A percentile compares a stretch with the other conserved stretches of the same genome.
Conservation (phyloP, 805 yeast species). For the Sugiyamaella chiloensis region DNA sequence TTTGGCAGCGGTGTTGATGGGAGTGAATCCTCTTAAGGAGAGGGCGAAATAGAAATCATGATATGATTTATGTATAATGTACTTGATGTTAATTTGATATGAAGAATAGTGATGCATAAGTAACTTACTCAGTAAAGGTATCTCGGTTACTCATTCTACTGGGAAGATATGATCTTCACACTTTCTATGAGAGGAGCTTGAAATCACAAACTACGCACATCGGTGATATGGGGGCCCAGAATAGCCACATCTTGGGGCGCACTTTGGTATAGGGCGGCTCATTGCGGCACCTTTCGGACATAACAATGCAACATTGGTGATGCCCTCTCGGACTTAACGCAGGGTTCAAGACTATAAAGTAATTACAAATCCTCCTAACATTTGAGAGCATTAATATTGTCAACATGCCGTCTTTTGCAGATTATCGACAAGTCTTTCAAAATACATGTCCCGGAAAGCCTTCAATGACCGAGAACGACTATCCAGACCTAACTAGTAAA, state of each 20-base stretch:
- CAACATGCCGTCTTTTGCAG: background rate
- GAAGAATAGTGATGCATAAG: too few relatives aligned
- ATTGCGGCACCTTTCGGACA: background rate
- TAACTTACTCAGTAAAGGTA: background rate
- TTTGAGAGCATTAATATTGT: background rate
- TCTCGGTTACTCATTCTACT: too few relatives aligned
- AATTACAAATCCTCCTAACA: background rate
- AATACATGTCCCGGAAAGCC: constrained; percentile 24
- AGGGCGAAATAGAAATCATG: constrained; percentile 7
- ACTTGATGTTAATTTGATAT: too few relatives aligned
- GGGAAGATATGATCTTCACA: too few relatives aligned
- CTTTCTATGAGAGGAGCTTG: too few relatives aligned
- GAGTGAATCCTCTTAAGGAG: constrained; percentile 25
- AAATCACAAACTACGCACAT: too few relatives aligned
- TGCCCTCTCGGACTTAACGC: background rate
- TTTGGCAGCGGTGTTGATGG: constrained; percentile 38
- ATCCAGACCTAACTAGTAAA: constrained; percentile 33
- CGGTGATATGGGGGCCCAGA: too few relatives aligned
- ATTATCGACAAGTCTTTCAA: background rate
- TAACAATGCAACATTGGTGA: background rate
- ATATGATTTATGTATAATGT: background rate
- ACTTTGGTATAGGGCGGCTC: background rate
- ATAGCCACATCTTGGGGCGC: too few relatives aligned
- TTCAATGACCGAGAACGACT: constrained; percentile 27
- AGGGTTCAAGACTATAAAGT: background rate